Evolutionary conservation across 2,329 filamentous ascomycete genomes (phyloP).

Genomic region (Ramichloridium luteum): DNA sequence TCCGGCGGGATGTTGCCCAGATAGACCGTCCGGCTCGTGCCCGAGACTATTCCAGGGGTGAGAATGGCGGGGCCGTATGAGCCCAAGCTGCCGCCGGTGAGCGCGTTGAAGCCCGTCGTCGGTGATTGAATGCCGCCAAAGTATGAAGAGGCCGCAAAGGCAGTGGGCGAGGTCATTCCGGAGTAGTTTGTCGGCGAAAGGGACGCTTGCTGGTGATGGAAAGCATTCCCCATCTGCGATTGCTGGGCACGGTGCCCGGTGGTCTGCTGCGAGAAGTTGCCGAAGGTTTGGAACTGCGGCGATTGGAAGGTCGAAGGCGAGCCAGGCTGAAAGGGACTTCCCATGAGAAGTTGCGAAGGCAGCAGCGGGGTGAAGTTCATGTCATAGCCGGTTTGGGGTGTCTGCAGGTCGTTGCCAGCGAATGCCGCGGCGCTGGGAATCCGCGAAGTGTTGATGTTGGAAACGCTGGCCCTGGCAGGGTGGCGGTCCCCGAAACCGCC

Average conservation of each 20-base stretch:
- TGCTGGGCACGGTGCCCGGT: constrained; percentile 33
- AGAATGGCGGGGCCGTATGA: constrained; percentile 46
- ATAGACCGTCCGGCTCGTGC: constrained; percentile 93
- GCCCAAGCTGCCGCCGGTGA: constrained; percentile 34
- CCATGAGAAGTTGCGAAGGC: constrained; percentile 84
- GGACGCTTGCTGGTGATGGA: constrained; percentile 52
- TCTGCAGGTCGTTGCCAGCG: constrained; percentile 56
- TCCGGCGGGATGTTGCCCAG: constrained; percentile 97
- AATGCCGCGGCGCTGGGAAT: constrained; percentile 41
- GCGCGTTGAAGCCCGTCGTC: constrained; percentile 57
- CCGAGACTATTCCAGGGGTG: constrained; percentile 68
- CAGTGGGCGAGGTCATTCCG: constrained; percentile 72
- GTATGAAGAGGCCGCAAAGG: constrained; percentile 69
- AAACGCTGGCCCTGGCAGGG: constrained; percentile 62
- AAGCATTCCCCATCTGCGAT: constrained; percentile 51
- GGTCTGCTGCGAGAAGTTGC: constrained; percentile 57
- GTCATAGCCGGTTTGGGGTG: constrained; percentile 79
- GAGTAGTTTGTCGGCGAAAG: constrained; percentile 78
- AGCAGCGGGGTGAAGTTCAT: constrained; percentile 98
- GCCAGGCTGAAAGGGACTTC: constrained; percentile 92
- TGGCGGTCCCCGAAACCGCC: constrained; percentile 78
- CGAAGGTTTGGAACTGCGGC: constrained; percentile 79
- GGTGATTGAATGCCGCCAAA: constrained; percentile 75
- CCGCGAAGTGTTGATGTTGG: constrained; percentile 76
- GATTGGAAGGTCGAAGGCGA: constrained; percentile 82